A percentile compares a stretch with the other conserved stretches of the same genome.
These are phyloP conservation scores for Lentinula aciculospora DNA, from an alignment of 768 basidiomycete genomes.

Conservation along the genomic window DNA sequence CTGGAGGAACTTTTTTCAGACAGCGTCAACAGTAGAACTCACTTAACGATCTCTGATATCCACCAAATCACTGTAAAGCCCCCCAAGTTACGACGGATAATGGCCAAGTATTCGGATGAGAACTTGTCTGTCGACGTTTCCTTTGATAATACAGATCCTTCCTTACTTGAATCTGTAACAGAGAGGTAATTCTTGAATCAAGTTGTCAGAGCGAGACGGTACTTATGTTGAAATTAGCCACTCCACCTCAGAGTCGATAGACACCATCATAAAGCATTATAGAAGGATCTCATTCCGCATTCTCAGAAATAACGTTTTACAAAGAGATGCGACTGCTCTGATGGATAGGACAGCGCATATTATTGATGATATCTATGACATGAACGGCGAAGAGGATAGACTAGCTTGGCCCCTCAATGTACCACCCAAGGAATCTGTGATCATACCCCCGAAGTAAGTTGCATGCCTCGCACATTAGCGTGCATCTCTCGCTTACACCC, in stretches of 20 bases:
- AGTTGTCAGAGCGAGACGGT: not conserved
- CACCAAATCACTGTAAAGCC: not conserved
- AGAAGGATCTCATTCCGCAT: conserved; percentile 4
- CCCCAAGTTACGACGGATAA: conserved; percentile 6
- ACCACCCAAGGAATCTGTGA: not conserved
- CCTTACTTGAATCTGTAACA: not conserved
- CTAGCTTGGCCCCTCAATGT: conserved; percentile 1
- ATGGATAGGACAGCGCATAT: not conserved
- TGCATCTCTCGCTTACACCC: not conserved
- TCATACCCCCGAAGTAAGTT: not conserved
- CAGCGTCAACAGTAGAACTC: not conserved
- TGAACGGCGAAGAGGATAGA: not conserved
- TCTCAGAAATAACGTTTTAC: not conserved
- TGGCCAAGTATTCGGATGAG: not conserved
- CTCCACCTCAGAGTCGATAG: not conserved
- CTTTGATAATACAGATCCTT: not conserved
- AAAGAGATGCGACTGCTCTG: not conserved
- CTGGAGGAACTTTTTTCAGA: not conserved
- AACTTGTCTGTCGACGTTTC: not conserved
- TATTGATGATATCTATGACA: conserved; percentile 4
- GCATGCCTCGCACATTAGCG: not conserved
- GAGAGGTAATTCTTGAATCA: not conserved
- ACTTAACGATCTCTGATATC: not conserved
- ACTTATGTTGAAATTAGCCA: conserved; percentile 3
- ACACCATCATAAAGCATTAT: not conserved